Conservation (phyloP, 2,329 filamentous ascomycete genomes). For the Boeremia lycopersici region DNA sequence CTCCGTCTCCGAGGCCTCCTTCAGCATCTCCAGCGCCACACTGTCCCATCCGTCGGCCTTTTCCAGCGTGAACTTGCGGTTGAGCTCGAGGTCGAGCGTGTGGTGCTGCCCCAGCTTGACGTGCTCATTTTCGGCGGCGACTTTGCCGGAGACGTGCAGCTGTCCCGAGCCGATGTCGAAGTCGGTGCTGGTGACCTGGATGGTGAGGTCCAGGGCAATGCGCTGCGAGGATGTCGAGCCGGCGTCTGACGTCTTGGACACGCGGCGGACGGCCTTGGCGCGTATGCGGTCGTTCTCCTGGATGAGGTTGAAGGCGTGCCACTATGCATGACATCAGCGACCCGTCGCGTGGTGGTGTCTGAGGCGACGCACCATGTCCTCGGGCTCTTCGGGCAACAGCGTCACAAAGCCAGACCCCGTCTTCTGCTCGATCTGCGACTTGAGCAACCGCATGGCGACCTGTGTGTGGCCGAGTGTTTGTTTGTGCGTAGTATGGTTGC, state of each 20-base stretch:
- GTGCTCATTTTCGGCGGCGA: constrained; percentile 69
- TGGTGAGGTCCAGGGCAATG: constrained; percentile 68
- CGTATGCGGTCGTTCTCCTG: constrained; percentile 68
- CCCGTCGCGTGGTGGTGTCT: not conserved
- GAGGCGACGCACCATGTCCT: constrained; percentile 67
- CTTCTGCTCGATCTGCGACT: constrained; percentile 66
- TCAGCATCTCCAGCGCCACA: constrained; percentile 77
- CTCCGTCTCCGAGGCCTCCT: constrained; percentile 78
- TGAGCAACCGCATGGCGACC: constrained; percentile 66
- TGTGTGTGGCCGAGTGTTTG: not conserved
- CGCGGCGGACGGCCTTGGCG: constrained; percentile 69
- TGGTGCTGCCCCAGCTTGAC: constrained; percentile 72
- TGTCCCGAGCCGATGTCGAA: constrained; percentile 72
- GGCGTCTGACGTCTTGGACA: constrained; percentile 65
- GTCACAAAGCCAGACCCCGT: constrained; percentile 69
- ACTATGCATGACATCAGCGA: constrained; percentile 54
- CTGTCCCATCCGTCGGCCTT: constrained; percentile 88
- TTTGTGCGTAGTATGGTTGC: not conserved
- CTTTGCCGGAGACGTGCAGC: constrained; percentile 70
- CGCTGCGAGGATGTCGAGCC: constrained; percentile 68
- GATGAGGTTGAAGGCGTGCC: constrained; percentile 78
- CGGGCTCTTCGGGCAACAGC: constrained; percentile 72
- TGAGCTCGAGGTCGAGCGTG: constrained; percentile 82
- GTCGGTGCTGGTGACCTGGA: constrained; percentile 69
- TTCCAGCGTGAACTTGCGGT: constrained; percentile 85